phyloP scores from a whole-genome alignment of 495 filamentous ascomycete species.

The Penicillium pancosmium region DNA sequence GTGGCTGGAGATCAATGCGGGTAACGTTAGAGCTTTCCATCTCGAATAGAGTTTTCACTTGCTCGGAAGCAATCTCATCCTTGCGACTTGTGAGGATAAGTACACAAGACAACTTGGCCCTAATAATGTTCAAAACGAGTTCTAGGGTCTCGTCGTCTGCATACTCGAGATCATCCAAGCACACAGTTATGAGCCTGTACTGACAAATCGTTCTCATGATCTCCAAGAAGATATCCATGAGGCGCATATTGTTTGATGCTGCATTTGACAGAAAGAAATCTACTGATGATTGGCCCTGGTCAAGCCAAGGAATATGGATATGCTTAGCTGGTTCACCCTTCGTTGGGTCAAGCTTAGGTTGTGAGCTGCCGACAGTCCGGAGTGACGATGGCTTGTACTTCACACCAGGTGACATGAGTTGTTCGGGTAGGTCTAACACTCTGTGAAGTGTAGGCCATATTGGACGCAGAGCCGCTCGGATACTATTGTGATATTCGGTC shows the following conservation, averaged over 20 bases:
- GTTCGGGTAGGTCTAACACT: slow-evolving; percentile 79
- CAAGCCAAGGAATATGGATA: slow-evolving; percentile 35
- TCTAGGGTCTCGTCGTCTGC: slow-evolving; percentile 85
- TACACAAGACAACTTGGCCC: slow-evolving; percentile 72
- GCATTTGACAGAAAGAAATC: slow-evolving; percentile 72
- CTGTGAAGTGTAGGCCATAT: slow-evolving; percentile 79
- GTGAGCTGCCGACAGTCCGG: slow-evolving; percentile 31
- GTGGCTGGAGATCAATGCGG: slow-evolving; percentile 64
- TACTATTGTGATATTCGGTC: slow-evolving; percentile 75
- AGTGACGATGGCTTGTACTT: slow-evolving; percentile 43
- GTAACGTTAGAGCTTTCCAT: slow-evolving; percentile 55
- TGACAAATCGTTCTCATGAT: slow-evolving; percentile 77
- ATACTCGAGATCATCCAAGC: slow-evolving; percentile 83
- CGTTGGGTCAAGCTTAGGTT: slow-evolving; percentile 29
- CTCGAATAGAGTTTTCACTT: slow-evolving; percentile 47
- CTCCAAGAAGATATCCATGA: slow-evolving; percentile 83
- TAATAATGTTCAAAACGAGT: slow-evolving; percentile 72
- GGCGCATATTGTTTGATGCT: slow-evolving; percentile 71
- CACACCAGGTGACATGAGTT: slow-evolving; percentile 55
- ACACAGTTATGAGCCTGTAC: slow-evolving; percentile 80
- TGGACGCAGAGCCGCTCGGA: slow-evolving; percentile 72
- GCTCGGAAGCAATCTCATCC: slow-evolving; percentile 42
- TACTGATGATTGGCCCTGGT: slow-evolving; percentile 57
- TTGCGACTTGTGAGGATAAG: slow-evolving; percentile 63
- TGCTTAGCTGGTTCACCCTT: slow-evolving; percentile 42